These are phyloP conservation scores for Pyrenophora tritici-repentis DNA, from an alignment of 2,329 filamentous ascomycete genomes.

Conservation along the genomic window DNA sequence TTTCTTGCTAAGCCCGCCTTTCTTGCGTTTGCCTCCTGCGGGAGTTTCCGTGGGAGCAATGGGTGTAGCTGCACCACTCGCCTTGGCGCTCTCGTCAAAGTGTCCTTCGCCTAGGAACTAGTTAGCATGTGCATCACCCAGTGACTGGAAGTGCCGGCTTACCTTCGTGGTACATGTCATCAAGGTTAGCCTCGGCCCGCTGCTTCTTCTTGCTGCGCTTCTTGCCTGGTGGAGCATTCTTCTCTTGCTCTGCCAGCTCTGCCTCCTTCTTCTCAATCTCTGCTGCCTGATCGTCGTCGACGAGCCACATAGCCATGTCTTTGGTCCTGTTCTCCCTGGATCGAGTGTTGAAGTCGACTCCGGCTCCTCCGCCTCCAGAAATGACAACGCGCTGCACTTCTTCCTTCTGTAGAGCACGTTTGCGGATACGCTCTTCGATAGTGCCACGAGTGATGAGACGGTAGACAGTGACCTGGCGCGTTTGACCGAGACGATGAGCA, in stretches of 20 bases:
- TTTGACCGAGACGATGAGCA: constrained; percentile 95
- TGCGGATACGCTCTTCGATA: constrained; percentile 97
- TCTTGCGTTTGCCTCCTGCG: constrained; percentile 57
- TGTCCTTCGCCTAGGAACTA: constrained; percentile 78
- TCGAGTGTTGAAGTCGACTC: constrained; percentile 95
- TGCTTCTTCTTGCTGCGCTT: constrained; percentile 69
- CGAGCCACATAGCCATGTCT: constrained; percentile 98
- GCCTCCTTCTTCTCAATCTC: constrained; percentile 92
- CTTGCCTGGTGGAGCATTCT: constrained; percentile 47
- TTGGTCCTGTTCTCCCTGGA: constrained; percentile 91
- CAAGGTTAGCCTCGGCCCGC: constrained; percentile 69
- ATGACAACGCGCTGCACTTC: constrained; percentile 98
- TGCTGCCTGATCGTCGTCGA: constrained; percentile 94
- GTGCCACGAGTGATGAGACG: constrained; percentile 95
- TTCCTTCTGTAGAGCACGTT: constrained; percentile 96
- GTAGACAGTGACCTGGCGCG: constrained; percentile 94
- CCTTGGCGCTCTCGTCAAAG: constrained; percentile 88
- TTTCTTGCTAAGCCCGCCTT: constrained; percentile 54
- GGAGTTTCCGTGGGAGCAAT: constrained; percentile 55
- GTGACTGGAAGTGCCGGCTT: constrained; percentile 49
- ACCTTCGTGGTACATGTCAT: constrained; percentile 99
- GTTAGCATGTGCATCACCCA: constrained; percentile 28
- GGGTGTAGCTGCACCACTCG: constrained; percentile 84
- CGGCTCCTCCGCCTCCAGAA: constrained; percentile 77
- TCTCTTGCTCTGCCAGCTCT: constrained; percentile 73